Evolutionary conservation across 2,329 filamentous ascomycete species (phyloP), one percentile per base, ranked within the genome.

Genomic region (Monosporascus sp.): DNA sequence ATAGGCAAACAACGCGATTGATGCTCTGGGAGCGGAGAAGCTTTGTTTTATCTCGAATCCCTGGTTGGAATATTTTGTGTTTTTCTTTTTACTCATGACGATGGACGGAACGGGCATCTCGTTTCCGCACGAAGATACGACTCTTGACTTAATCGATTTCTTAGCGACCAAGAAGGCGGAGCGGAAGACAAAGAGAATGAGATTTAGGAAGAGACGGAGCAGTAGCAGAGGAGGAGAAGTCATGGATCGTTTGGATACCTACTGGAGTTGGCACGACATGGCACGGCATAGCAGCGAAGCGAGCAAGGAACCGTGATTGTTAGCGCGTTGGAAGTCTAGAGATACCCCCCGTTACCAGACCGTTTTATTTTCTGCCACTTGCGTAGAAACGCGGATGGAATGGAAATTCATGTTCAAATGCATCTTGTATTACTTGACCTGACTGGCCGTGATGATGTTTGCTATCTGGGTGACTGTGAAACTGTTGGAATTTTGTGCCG

Each of bases 261-360:
- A 35, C 31, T 14, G 9, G 31, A 35, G 31, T 39, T 39, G 39
- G 22, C 22, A 43, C 11, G 52, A 54, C 53, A 57, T 52, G 54
- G 48, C 52, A 54, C 27, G 55, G 31, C 50, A 53, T 50, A 53
- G 41, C 52, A 49, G 41, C 48, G 45, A 48, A 53, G 47, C 50
- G 49, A 58, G 55, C 54, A 50, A 58, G 55, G 52, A n/a, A 50
- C 18, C 18, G 18, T 48, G 5, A 37, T 35, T 20, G 7, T 48
- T 24, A 9, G 43, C 44, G 39, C 48, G 43, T 43, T 6, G 18
- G 11, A 49, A 57, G 53, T 54, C 51, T 59, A 56, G 54, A 59
- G 58, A 60, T 60, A 60, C 58, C 39, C 58, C 58, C 11, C 25
- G n/a, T 14, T 14, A 14, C 31, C 47, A 50, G 52, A 57, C 49